Base-by-base conservation (phyloP, 2,329 filamentous ascomycete genomes). In the Microdochium trichocladiopsis region DNA sequence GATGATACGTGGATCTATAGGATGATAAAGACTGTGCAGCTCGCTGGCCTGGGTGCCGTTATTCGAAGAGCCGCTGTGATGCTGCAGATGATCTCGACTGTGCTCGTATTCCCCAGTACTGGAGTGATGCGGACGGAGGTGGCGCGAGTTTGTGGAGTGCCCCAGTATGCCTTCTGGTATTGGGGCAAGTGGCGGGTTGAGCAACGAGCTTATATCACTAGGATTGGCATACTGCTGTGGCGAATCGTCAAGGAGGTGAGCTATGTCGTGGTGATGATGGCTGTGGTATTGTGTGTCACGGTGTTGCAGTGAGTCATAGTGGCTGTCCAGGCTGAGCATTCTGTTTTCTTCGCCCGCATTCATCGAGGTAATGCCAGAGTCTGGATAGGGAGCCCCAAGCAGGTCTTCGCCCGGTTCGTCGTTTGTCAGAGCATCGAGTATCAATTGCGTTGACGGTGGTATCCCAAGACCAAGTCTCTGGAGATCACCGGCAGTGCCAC, bases 1-100 rank as follows among this genome's bases (percentile, higher is more conserved):
- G 58, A 82, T 81, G 51, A 82, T 81, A 57, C 79, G 78, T n/a
- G 79, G 79, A 60, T 83, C 79, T 63, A 83, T 82, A 24, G 78
- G 79, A 51, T 80, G 76, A 61, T 77, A 78, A 25, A 73, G 66
- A 25, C 10, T 67, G 66, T 33, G 62, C 61, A 14, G 62, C 56
- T 24, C 62, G 58, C 49, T 68, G 64, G 2, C 65, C 52, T 22
- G 66, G 56, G 23, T 64, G 60, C 53, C 58, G 56, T 36, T 55
- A 59, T 54, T 57, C 58, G 41, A 58, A 55, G 25, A 58, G 53
- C 55, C 52, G 48, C 25, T 23, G 36, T 50, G 55, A 28, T 60
- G 55, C 28, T 58, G 60, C 24, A 58, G 54, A 48, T 63, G 60
- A 12, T 52, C 51, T n/a, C 31, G 37, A 22, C 62, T 60, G 6